Evolutionary conservation across 371 early-diverging fungal species (phyloP), one percentile per base, ranked within the genome.

Genomic region (Apophysomyces sp.): DNA sequence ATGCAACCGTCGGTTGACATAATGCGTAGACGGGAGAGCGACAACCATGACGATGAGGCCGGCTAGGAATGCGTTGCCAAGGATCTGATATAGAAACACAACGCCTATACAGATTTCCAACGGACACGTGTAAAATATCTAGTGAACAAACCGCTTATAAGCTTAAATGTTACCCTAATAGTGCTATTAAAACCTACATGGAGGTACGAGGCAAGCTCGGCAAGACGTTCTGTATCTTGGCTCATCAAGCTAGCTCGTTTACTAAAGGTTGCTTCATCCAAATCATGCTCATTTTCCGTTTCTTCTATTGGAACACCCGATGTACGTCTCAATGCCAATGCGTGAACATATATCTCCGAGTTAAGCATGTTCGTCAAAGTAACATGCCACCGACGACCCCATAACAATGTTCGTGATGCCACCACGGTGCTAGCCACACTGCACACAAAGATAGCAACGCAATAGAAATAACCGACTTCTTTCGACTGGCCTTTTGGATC

Each of bases 141-240:
- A 77, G 56, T 76, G 67, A 37, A 81, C 39, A 62, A 37, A 5
- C 2, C 6, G 7, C 49, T n/a, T 21, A 24, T 39, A 26, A 12
- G 28, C 3, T 18, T 2, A 44, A 3, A 9, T 13, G n/a, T 30
- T 34, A 11, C 39, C 4, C 31, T 4, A 1, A 39, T n/a, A 4
- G 12, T 11, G 11, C 21, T 21, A 41, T 41, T 18, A 9, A n/a
- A n/a, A 44, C 70, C 68, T 73, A 77, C 78, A 60, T 81, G 82
- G 28, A 86, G 61, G 53, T 84, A 83, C 13, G 84, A 81, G 1
- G 73, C 81, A 12, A 86, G 21, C 57, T 82, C 85, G 12, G 86
- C 83, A 12, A 96, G 70, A 40, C 94, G 82, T 40, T 86, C 85
- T 4, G 88, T 76, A 64, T 96, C 97, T 3, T 92, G 87, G 9